phyloP scores from a whole-genome alignment of 305 asterid species.

The Fraxinus paxiana region DNA sequence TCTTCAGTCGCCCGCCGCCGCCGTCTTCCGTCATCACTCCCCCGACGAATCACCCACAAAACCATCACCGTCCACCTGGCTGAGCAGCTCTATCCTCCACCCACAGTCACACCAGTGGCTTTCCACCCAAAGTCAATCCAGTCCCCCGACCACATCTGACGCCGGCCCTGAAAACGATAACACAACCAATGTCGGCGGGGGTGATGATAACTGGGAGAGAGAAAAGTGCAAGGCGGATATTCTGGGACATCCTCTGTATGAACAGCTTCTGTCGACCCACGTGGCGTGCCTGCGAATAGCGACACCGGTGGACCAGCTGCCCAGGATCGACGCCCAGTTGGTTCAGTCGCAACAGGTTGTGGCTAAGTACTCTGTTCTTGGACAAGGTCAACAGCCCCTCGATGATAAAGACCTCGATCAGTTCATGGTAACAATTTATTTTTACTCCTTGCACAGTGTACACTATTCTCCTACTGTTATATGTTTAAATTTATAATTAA shows the following conservation, averaged over 20 bases:
- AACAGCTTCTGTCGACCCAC: constrained; percentile 84
- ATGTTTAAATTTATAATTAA: neutral
- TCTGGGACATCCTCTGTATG: constrained; percentile 70
- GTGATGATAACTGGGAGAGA: constrained; percentile 60
- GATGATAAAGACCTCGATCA: constrained; percentile 80
- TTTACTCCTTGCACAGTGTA: neutral
- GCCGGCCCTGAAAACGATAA: constrained; percentile 30
- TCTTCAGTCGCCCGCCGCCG: constrained; percentile 27
- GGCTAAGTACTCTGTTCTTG: constrained; percentile 74
- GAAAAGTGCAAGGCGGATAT: constrained; percentile 83
- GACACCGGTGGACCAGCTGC: constrained; percentile 95
- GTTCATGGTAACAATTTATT: constrained; percentile 53
- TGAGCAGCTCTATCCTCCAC: constrained; percentile 36
- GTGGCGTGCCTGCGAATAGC: constrained; percentile 90
- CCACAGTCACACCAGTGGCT: constrained; percentile 46
- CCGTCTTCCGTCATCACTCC: constrained; percentile 40
- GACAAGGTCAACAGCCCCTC: constrained; percentile 47
- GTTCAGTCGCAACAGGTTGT: constrained; percentile 84
- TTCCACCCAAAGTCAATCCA: constrained; percentile 40
- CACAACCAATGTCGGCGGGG: constrained; percentile 37
- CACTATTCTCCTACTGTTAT: neutral
- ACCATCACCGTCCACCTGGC: constrained; percentile 44
- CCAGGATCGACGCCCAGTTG: constrained; percentile 84
- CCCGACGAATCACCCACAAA: constrained; percentile 43
- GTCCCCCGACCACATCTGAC: constrained; percentile 35